Evolutionary conservation across 192 early-diverging fungal genomes (phyloP).

Genomic region (Phlyctochytrium arcticum): DNA sequence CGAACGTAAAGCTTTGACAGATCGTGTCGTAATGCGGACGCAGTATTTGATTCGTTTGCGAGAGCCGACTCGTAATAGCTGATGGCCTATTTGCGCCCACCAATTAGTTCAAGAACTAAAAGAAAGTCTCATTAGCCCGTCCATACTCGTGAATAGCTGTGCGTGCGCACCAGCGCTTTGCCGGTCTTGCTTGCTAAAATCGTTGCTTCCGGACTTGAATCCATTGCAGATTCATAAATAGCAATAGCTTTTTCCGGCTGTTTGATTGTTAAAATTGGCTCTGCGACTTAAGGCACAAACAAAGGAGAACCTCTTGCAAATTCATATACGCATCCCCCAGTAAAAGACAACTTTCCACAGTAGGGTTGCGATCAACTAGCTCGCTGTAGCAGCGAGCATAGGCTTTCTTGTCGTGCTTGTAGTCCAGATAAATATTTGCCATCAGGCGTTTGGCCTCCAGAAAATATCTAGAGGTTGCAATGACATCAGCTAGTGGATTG

Average conservation of each 20-base stretch:
- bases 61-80: neutral
- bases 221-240: slow-evolving; percentile 48
- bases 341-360: slow-evolving; percentile 44
- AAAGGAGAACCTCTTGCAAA: slow-evolving; percentile 37
- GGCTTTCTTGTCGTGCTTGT: slow-evolving; percentile 48
- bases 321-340: slow-evolving; percentile 56
- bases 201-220: slow-evolving; percentile 31
- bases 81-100: neutral
- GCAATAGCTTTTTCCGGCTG: slow-evolving; percentile 42
- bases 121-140: too few species aligned
- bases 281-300: neutral
- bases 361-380: slow-evolving; percentile 41
- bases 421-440: slow-evolving; percentile 49
- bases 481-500: neutral
- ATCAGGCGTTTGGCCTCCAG: slow-evolving; percentile 39
- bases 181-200: slow-evolving; percentile 45
- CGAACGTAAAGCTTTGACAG: slow-evolving; percentile 43
- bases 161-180: slow-evolving; percentile 43
- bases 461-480: slow-evolving; percentile 20
- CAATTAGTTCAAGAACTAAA: too few species aligned
- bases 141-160: slow-evolving; percentile 42
- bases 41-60: neutral
- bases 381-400: slow-evolving; percentile 50
- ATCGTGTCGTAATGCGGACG: slow-evolving; percentile 32
- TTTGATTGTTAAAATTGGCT: neutral